Evolutionary conservation across 2,329 filamentous ascomycete genomes (phyloP).

Genomic region (Geosmithia morbida): DNA sequence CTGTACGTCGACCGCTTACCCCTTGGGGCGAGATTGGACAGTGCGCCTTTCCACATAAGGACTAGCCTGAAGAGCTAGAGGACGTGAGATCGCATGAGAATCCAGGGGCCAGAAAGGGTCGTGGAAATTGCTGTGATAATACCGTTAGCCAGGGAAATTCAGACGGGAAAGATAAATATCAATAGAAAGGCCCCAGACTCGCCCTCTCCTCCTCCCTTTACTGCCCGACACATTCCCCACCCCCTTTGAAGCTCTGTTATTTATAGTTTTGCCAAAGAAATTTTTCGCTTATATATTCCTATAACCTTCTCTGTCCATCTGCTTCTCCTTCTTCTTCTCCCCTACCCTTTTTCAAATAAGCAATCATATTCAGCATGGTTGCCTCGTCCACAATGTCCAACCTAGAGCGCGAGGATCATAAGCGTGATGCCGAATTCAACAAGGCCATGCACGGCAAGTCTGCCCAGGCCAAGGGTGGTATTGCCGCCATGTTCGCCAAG

Average conservation of each 20-base stretch:
- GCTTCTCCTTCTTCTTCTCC: slow-evolving; percentile 5
- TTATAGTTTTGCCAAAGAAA: not conserved
- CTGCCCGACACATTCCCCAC: not conserved
- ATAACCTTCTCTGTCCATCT: not conserved
- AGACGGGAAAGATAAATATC: not conserved
- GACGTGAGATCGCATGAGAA: slow-evolving; percentile 1
- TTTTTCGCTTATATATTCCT: not conserved
- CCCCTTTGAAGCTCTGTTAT: not conserved
- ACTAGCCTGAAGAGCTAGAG: not conserved
- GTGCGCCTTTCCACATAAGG: not conserved
- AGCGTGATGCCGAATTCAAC: slow-evolving; percentile 81
- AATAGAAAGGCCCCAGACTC: not conserved
- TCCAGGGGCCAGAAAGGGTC: slow-evolving; percentile 2
- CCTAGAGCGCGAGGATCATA: slow-evolving; percentile 72
- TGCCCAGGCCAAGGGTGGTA: slow-evolving; percentile 53
- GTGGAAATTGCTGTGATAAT: slow-evolving; percentile 1
- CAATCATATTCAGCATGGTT: slow-evolving; percentile 23
- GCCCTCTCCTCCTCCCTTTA: not conserved
- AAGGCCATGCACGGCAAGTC: slow-evolving; percentile 71
- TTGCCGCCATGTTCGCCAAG: slow-evolving; percentile 78
- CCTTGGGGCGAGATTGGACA: not conserved
- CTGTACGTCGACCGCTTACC: slow-evolving; percentile 4
- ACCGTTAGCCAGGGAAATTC: not conserved
- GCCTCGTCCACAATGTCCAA: slow-evolving; percentile 19
- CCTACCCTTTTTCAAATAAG: slow-evolving; percentile 3